Conservation (phyloP, 139 green algal genomes). For the Asterochloris sp. region DNA sequence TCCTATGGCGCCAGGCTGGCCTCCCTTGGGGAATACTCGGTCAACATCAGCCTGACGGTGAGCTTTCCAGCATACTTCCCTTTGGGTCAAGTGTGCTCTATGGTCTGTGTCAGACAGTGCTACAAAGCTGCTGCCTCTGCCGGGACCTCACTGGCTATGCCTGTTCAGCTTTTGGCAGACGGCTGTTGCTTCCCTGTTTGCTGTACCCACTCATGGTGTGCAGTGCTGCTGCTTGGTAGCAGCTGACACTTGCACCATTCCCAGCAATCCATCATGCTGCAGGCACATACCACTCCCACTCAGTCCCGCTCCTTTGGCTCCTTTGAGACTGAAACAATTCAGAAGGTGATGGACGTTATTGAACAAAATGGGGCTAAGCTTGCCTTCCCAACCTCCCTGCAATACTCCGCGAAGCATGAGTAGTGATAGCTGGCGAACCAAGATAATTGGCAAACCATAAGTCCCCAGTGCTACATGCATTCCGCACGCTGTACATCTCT, state of each 20-base stretch:
- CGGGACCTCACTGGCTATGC: background rate
- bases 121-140: background rate
- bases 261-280: background rate
- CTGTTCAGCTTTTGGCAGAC: background rate
- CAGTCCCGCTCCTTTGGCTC: conserved; percentile 9
- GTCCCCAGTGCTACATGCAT: no score
- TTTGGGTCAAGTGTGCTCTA: background rate
- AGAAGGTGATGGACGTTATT: conserved; percentile 7
- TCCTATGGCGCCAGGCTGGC: conserved; percentile 6
- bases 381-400: conserved; percentile 2
- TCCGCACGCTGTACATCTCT: no score
- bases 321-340: conserved; percentile 3
- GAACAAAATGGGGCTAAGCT: conserved; percentile 12
- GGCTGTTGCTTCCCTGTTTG: background rate
- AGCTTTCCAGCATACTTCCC: background rate
- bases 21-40: conserved; percentile 5
- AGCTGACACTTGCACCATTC: background rate
- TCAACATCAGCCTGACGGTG: conserved; percentile 21
- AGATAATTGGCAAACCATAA: no score
- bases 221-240: background rate
- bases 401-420: no score
- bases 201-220: background rate
- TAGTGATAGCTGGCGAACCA: no score
- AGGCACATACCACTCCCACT: conserved; percentile 30
- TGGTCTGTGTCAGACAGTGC: background rate